Evolutionary conservation across 2,329 filamentous ascomycete species (phyloP).

Genomic region (Nothophoma quercina): DNA sequence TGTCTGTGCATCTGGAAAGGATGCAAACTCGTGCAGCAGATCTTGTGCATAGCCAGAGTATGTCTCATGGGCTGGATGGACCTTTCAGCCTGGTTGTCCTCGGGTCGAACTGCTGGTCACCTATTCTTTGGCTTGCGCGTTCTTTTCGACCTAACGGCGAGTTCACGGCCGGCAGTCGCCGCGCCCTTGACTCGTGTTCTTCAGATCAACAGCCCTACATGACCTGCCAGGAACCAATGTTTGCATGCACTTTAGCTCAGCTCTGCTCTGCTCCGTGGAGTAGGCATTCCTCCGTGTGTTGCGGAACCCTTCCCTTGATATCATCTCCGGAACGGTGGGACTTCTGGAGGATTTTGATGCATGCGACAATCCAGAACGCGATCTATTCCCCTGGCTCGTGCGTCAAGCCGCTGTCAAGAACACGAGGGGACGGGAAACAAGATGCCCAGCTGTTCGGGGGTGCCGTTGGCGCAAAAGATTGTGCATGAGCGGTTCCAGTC

Average conservation of each 20-base stretch:
- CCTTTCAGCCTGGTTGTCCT: too few species aligned
- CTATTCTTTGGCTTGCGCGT: background rate
- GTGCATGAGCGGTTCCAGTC: background rate
- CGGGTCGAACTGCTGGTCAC: background rate
- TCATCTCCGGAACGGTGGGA: slow-evolving; percentile 1
- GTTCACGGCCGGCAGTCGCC: slow-evolving; percentile 16
- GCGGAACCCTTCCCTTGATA: background rate
- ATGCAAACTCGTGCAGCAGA: slow-evolving; percentile 2
- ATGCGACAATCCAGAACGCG: slow-evolving; percentile 10
- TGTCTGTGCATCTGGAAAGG: slow-evolving; percentile 6
- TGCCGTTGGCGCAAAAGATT: slow-evolving; percentile 1
- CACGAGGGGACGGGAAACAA: slow-evolving; percentile 10
- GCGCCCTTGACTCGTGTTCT: background rate
- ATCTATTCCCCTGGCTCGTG: slow-evolving; percentile 11
- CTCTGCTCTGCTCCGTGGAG: background rate
- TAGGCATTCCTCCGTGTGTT: background rate
- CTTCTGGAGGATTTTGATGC: background rate
- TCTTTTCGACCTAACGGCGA: slow-evolving; percentile 6
- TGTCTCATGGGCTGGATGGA: background rate
- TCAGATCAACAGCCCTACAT: slow-evolving; percentile 1
- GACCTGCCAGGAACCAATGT: background rate
- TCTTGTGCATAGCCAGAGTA: background rate
- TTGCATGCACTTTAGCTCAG: background rate
- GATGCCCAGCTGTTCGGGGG: background rate
- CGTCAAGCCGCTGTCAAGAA: slow-evolving; percentile 15